Conservation (phyloP, 768 basidiomycete species). For the Auriscalpium orientale region DNA sequence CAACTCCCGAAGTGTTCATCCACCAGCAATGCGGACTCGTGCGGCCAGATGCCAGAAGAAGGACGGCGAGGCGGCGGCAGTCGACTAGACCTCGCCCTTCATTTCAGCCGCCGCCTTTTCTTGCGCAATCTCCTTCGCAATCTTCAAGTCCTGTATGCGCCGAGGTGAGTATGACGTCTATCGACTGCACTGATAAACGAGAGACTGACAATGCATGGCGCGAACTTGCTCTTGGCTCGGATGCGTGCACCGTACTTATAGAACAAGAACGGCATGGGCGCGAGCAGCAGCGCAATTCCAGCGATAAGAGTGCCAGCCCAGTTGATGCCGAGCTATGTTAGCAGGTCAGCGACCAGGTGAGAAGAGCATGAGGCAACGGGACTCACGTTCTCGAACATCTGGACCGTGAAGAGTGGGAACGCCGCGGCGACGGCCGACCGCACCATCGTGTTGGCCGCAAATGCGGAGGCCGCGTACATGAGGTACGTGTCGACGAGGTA, state of each 20-base stretch:
- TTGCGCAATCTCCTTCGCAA: background rate
- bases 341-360: background rate
- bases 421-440: conserved; percentile 1
- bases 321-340: conserved; percentile 1
- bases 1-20: too few species aligned
- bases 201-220: conserved; percentile 4
- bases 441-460: conserved; percentile 3
- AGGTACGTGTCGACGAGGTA: conserved; percentile 9
- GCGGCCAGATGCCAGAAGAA: too few species aligned
- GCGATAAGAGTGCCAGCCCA: conserved; percentile 7
- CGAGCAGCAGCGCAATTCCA: background rate
- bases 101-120: background rate
- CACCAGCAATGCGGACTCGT: too few species aligned
- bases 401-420: conserved; percentile 4
- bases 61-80: too few species aligned
- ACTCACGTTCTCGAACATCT: conserved; percentile 2
- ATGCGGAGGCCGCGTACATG: conserved; percentile 6
- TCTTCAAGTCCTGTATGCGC: background rate
- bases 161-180: background rate
- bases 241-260: conserved; percentile 5
- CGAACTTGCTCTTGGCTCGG: conserved; percentile 1
- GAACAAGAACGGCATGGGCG: conserved; percentile 6
- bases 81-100: too few species aligned
- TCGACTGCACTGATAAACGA: background rate
- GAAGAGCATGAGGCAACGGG: background rate